phyloP scores from a whole-genome alignment of 805 yeast species.

The Wickerhamiella dianesei region DNA sequence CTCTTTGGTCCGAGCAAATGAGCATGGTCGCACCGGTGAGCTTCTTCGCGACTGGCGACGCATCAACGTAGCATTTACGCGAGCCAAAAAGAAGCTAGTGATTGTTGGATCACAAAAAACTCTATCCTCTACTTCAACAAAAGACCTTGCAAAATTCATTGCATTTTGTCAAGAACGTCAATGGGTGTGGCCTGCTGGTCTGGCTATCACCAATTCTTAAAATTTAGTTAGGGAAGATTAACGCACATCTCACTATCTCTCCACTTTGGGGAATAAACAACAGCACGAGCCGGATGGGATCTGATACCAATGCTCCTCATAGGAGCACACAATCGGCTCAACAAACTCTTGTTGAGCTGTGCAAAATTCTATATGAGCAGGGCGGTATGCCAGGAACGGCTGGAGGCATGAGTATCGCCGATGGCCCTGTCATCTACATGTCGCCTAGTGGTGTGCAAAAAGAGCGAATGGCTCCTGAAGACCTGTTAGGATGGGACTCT shows the following conservation, averaged over 20 bases:
- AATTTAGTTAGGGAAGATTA: no score
- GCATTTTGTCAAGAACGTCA: neutral
- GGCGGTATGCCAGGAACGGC: conserved; percentile 96
- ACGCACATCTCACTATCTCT: no score
- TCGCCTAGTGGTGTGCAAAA: conserved; percentile 97
- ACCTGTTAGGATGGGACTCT: conserved; percentile 65
- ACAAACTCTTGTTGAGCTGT: conserved; percentile 67
- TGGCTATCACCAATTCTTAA: neutral
- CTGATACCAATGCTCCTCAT: conserved; percentile 18
- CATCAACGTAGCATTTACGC: conserved; percentile 84
- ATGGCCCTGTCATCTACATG: conserved; percentile 44
- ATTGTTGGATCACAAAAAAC: conserved; percentile 69
- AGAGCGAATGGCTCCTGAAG: conserved; percentile 68
- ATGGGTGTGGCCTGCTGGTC: conserved; percentile 1
- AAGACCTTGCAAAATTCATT: neutral
- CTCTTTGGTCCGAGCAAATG: conserved; percentile 76
- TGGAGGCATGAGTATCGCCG: conserved; percentile 76
- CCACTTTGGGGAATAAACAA: neutral
- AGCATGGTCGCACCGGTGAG: conserved; percentile 53
- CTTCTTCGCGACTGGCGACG: conserved; percentile 80
- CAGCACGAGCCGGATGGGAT: no score
- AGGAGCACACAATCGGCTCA: conserved; percentile 51
- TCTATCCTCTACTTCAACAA: conserved; percentile 20
- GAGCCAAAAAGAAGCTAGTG: conserved; percentile 74
- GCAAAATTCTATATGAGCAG: conserved; percentile 59